These are phyloP conservation scores for Penicillium arizonense DNA, from an alignment of 495 filamentous ascomycete genomes.

Conservation along the genomic window DNA sequence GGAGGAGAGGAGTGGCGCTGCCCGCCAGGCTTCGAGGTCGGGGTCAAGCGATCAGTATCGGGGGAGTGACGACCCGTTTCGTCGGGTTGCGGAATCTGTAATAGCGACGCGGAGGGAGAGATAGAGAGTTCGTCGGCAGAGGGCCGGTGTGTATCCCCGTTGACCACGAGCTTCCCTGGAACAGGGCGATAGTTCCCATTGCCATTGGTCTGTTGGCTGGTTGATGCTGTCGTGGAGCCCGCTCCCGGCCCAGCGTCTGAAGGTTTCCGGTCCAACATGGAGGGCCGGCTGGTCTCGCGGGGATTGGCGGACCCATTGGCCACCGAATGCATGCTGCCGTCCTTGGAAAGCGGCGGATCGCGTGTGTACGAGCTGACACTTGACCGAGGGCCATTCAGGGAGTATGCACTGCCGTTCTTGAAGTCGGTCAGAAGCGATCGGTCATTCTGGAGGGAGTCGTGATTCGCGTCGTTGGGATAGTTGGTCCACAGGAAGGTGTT, in stretches of 20 bases:
- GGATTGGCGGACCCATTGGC: slow-evolving; percentile 42
- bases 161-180: slow-evolving; percentile 37
- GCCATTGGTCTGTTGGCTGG: slow-evolving; percentile 37
- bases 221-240: slow-evolving; percentile 29
- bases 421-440: slow-evolving; percentile 33
- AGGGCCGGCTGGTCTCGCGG: slow-evolving; percentile 38
- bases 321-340: slow-evolving; percentile 52
- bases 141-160: slow-evolving; percentile 38
- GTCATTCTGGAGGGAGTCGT: slow-evolving; percentile 37
- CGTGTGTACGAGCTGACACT: slow-evolving; percentile 51
- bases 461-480: slow-evolving; percentile 43
- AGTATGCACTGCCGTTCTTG: slow-evolving; percentile 45
- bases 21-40: slow-evolving; percentile 38
- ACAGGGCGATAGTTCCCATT: slow-evolving; percentile 24
- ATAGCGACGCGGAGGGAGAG: slow-evolving; percentile 28
- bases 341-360: slow-evolving; percentile 48
- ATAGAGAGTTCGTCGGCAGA: slow-evolving; percentile 32
- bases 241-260: slow-evolving; percentile 32
- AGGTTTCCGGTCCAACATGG: slow-evolving; percentile 36
- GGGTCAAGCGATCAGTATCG: slow-evolving; percentile 38
- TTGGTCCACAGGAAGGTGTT: slow-evolving; percentile 50
- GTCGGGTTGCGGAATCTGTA: slow-evolving; percentile 36
- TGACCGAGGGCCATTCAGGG: slow-evolving; percentile 46
- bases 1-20: slow-evolving; percentile 80
- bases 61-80: slow-evolving; percentile 39